These are phyloP conservation scores for Jatropha multifida DNA, from an alignment of 441 rosid species.

Conservation along the genomic window DNA sequence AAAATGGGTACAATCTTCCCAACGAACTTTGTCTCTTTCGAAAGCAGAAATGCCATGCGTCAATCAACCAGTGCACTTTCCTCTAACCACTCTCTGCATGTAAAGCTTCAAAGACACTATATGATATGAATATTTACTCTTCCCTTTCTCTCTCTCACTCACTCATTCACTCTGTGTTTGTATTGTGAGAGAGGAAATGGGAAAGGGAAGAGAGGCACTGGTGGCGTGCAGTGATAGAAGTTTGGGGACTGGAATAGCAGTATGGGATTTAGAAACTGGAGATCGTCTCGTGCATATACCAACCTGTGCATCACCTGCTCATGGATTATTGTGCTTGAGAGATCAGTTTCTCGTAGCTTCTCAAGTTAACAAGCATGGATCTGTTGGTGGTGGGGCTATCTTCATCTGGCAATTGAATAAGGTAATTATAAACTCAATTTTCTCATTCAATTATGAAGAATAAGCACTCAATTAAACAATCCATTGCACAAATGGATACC, in stretches of 20 bases:
- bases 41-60: slow-evolving; percentile 18
- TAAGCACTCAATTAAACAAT: background rate
- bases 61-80: slow-evolving; percentile 10
- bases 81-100: slow-evolving; percentile 16
- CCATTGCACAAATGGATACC: background rate
- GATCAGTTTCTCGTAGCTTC: slow-evolving; percentile 47
- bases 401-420: slow-evolving; percentile 48
- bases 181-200: slow-evolving; percentile 22
- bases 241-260: slow-evolving; percentile 37
- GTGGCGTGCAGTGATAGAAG: slow-evolving; percentile 48
- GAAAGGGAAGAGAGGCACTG: slow-evolving; percentile 33
- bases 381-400: slow-evolving; percentile 49
- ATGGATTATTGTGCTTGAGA: slow-evolving; percentile 40
- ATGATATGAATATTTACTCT: background rate
- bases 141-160: background rate
- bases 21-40: slow-evolving; percentile 32
- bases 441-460: background rate
- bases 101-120: background rate
- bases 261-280: slow-evolving; percentile 44
- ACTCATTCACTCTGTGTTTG: background rate
- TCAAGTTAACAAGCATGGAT: slow-evolving; percentile 41
- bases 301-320: slow-evolving; percentile 48
- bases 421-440: slow-evolving; percentile 23
- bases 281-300: slow-evolving; percentile 42
- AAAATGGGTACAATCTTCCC: background rate